phyloP scores from a whole-genome alignment of 768 basidiomycete species.

The Lactifluus piperatus region DNA sequence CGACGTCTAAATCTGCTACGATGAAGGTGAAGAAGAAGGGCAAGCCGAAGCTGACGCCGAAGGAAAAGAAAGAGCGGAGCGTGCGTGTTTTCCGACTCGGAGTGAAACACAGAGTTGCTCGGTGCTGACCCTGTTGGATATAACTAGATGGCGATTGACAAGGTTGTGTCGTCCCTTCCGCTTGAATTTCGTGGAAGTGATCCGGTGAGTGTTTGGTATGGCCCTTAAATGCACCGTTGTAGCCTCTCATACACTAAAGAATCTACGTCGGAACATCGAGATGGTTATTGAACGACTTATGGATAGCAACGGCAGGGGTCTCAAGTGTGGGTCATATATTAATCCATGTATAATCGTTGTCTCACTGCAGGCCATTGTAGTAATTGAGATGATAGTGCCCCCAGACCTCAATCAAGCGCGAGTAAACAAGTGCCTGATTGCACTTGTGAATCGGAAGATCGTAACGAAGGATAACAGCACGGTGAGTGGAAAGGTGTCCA shows the following conservation, averaged over 20 bases:
- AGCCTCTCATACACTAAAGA: slow-evolving; percentile 32
- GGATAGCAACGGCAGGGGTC: slow-evolving; percentile 48
- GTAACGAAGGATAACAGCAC: slow-evolving; percentile 61
- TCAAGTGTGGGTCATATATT: slow-evolving; percentile 43
- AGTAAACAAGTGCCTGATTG: slow-evolving; percentile 90
- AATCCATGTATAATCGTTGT: not conserved
- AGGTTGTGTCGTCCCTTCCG: slow-evolving; percentile 66
- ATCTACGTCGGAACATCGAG: slow-evolving; percentile 71
- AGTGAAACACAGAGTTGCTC: not conserved
- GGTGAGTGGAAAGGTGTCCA: slow-evolving; percentile 18
- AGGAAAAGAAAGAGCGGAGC: slow-evolving; percentile 77
- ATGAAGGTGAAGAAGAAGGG: slow-evolving; percentile 37
- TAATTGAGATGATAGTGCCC: slow-evolving; percentile 64
- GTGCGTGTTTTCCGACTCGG: slow-evolving; percentile 31
- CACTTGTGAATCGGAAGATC: slow-evolving; percentile 79
- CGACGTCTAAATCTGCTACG: slow-evolving; percentile 29
- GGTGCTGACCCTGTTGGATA: not conserved
- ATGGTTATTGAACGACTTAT: slow-evolving; percentile 69
- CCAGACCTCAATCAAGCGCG: slow-evolving; percentile 84
- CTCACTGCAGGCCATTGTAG: slow-evolving; percentile 31
- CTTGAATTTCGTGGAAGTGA: slow-evolving; percentile 88
- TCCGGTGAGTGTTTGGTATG: slow-evolving; percentile 44
- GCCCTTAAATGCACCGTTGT: not conserved
- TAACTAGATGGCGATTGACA: slow-evolving; percentile 51
- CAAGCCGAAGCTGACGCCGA: slow-evolving; percentile 63